Evolutionary conservation across 2,329 filamentous ascomycete genomes (phyloP), one percentile per base, ranked within the genome.

Genomic region (Phaeoacremonium minimum): DNA sequence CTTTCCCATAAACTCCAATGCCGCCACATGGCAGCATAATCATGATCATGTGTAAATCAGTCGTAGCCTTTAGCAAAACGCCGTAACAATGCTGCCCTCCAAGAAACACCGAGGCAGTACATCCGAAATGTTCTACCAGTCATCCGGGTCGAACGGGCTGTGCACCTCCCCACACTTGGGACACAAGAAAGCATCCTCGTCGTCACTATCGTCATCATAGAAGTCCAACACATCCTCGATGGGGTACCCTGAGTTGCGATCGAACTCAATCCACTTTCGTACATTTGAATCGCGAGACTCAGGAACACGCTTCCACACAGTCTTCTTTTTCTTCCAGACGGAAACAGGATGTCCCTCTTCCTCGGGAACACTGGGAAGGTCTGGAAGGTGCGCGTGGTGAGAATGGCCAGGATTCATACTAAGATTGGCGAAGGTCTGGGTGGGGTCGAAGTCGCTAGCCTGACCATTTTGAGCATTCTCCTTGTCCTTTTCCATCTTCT

Each of bases 271-370:
- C 71, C 71, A 77, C n/a, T 55, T 49, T 15, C 71, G 69, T 19
- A 9, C 22, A 17, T 63, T 52, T 12, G 43, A 46, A 37, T 67
- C 65, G 14, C 67, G 62, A 14, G 52, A 53, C 4, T 58, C 32
- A 2, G 71, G 73, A 1, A 75, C 63, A 11, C 56, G 63, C 48
- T 74, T 76, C 69, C 71, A 77, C 15, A 76, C 63, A 4, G 72
- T 65, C 17, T 57, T 55, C 11, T 67, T 64, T 14, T 66, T 61
- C n/a, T 60, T 52, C 40, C 54, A 65, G 4, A 31, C 17, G 5
- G 67, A 70, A 18, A 48, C 40, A 4, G 71, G 71, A 14, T 69
- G 62, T 4, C 58, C 69, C 19, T 57, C 51, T 34, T 69, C 66
- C 15, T 53, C 37, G 8, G 68, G 66, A 0, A 63, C 67, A 1